A percentile compares a stretch with the other conserved stretches of the same genome.
Evolutionary conservation across 768 basidiomycete genomes (phyloP).

Genomic region (Suillus weaverae): DNA sequence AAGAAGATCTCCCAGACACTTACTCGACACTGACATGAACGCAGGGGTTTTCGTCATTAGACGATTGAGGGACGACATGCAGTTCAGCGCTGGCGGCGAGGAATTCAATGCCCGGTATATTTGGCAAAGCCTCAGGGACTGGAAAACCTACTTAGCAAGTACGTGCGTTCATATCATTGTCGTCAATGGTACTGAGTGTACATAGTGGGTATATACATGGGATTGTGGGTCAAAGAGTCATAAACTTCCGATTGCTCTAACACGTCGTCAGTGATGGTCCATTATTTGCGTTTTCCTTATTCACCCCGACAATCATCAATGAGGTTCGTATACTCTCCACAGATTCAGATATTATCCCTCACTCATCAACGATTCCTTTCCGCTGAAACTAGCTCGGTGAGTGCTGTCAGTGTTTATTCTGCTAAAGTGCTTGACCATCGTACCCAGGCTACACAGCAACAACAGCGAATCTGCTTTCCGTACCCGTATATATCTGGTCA

Average conservation of each 20-base stretch:
- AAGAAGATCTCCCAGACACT: not conserved
- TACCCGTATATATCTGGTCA: slow-evolving; percentile 76
- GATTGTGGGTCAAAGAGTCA: slow-evolving; percentile 49
- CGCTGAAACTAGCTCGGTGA: not conserved
- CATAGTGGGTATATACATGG: slow-evolving; percentile 70
- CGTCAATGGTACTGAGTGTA: slow-evolving; percentile 3
- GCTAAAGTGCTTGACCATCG: not conserved
- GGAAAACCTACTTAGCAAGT: slow-evolving; percentile 77
- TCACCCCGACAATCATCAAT: slow-evolving; percentile 45
- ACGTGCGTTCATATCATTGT: slow-evolving; percentile 23
- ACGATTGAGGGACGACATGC: slow-evolving; percentile 63
- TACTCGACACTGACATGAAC: slow-evolving; percentile 2
- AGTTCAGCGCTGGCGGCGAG: slow-evolving; percentile 63
- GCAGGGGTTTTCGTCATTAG: slow-evolving; percentile 63
- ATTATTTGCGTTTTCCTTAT: slow-evolving; percentile 54
- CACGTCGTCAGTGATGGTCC: slow-evolving; percentile 43
- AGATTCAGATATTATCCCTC: not conserved
- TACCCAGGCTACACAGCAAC: slow-evolving; percentile 58
- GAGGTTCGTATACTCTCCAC: slow-evolving; percentile 41
- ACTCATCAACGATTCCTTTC: not conserved
- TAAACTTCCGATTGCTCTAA: slow-evolving; percentile 5
- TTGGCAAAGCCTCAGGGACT: slow-evolving; percentile 61
- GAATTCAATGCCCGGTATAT: slow-evolving; percentile 55
- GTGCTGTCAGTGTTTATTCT: not conserved
- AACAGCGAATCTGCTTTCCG: slow-evolving; percentile 69